These are phyloP conservation scores for Westerdykella sp. DNA, from an alignment of 2,329 filamentous ascomycete species.

Conservation along the genomic window DNA sequence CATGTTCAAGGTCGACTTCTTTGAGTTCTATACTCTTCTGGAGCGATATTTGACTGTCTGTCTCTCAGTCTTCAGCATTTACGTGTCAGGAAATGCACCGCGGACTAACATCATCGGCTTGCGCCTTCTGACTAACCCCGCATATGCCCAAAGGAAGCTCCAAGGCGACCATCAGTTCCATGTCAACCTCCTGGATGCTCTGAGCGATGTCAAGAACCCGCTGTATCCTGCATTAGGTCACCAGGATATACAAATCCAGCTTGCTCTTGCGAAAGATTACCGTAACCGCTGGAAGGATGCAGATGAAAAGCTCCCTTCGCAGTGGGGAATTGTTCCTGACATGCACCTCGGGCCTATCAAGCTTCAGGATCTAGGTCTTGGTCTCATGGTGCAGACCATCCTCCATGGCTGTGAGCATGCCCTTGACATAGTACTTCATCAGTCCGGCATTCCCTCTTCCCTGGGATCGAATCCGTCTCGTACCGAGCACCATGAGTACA, in stretches of 20 bases:
- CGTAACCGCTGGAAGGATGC: slow-evolving; percentile 68
- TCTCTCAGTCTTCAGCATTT: slow-evolving; percentile 57
- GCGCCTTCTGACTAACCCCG: slow-evolving; percentile 28
- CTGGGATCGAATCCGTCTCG: too few relatives aligned
- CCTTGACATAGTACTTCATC: slow-evolving; percentile 38
- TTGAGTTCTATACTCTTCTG: slow-evolving; percentile 68
- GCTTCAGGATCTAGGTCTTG: slow-evolving; percentile 57
- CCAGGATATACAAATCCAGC: slow-evolving; percentile 51
- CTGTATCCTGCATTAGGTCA: slow-evolving; percentile 51
- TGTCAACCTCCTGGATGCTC: slow-evolving; percentile 59
- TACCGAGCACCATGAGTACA: not conserved
- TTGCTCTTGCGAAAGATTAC: slow-evolving; percentile 62
- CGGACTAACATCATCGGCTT: slow-evolving; percentile 25
- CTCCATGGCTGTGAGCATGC: slow-evolving; percentile 55
- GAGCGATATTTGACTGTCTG: slow-evolving; percentile 65
- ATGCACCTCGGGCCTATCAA: slow-evolving; percentile 29
- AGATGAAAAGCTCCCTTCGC: slow-evolving; percentile 38
- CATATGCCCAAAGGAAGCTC: slow-evolving; percentile 14
- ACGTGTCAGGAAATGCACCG: slow-evolving; percentile 34
- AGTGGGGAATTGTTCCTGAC: slow-evolving; percentile 1
- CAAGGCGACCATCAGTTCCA: slow-evolving; percentile 54
- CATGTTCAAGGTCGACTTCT: slow-evolving; percentile 74
- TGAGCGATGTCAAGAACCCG: slow-evolving; percentile 54
- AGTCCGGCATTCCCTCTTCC: not conserved
- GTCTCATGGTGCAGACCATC: slow-evolving; percentile 53